Evolutionary conservation across 176 grass and related monocot genomes (phyloP), one percentile per base, ranked within the genome.

Genomic region (Avena insularis): DNA sequence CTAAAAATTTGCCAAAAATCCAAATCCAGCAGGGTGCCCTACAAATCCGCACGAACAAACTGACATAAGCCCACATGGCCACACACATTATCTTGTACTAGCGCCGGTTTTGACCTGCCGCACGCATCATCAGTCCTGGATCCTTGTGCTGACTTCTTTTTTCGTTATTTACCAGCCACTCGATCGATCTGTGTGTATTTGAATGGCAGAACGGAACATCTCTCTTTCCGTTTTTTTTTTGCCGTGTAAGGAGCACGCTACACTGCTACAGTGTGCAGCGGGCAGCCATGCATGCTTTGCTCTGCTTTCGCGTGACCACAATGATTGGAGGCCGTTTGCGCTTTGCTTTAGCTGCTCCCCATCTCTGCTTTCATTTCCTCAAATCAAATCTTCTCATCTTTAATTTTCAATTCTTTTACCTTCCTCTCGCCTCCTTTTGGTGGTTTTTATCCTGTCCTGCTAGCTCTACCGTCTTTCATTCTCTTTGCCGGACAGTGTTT

Each of bases 221-320:
- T 38, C 17, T 54, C 21, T 49, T 79, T 77, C 6, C 81, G 17
- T 56, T 56, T 56, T 55, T 9, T 2, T 40, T 40, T 54, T n/a
- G 27, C 64, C 64, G 29, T 35, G 27, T 67, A 35, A 29, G 64
- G 64, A 56, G 71, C 64, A 43, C 31, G 40, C 33, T 35, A 35
- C 33, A 35, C 33, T 35, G 58, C 78, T 58, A 82, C 86, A 82
- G 82, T 49, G 16, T 2, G 21, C 38, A 55, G 40, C 40, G 5
- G 5, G 38, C 12, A 17, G 72, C 79, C 90, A 88, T 48, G 86
- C 90, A 88, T 48, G 86, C 90, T 88, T 88, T 88, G 90, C 65
- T 47, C 64, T 54, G 86, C 90, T 88, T 91, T 91, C 73, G 71
- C 71, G 83, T 85, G 86, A 50, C 86, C 90, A 86, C 82, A 88